Conservation (phyloP, 2,329 filamentous ascomycete species). For the Aschersonia sp. region DNA sequence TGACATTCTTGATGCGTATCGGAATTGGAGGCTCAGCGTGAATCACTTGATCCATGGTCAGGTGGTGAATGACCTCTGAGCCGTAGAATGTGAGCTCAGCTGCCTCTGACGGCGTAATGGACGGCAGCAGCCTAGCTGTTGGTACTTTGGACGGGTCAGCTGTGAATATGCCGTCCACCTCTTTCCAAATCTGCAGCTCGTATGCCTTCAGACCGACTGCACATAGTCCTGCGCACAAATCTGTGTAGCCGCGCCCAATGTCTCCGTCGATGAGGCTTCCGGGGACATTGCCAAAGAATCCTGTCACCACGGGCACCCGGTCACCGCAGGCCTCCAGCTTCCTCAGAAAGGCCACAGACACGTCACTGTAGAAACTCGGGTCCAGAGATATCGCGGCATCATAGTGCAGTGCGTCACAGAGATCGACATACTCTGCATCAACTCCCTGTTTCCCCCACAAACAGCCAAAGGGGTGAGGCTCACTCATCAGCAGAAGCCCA, state of each 20-base stretch:
- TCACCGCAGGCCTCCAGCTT: conserved; percentile 51
- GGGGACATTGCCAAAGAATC: conserved; percentile 88
- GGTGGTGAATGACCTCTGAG: conserved; percentile 94
- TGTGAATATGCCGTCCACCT: conserved; percentile 89
- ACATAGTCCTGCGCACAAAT: conserved; percentile 83
- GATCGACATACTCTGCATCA: conserved; percentile 77
- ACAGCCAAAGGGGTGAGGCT: conserved; percentile 11
- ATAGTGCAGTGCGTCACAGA: conserved; percentile 68
- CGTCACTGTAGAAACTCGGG: conserved; percentile 53
- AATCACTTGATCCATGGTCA: conserved; percentile 95
- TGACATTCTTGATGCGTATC: conserved; percentile 85
- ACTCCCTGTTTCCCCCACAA: conserved; percentile 38
- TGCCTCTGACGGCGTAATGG: conserved; percentile 87
- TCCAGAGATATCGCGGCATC: conserved; percentile 44
- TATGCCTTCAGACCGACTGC: conserved; percentile 77
- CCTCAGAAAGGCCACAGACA: conserved; percentile 44
- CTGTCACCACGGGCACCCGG: conserved; percentile 68
- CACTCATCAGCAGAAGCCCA: conserved; percentile 1
- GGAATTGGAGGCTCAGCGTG: conserved; percentile 65
- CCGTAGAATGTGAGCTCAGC: conserved; percentile 91
- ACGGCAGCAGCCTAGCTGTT: conserved; percentile 74
- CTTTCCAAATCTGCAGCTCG: conserved; percentile 97
- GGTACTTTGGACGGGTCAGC: conserved; percentile 80
- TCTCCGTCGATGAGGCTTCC: conserved; percentile 78
- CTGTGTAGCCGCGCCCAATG: conserved; percentile 90